A percentile compares a stretch with the other conserved stretches of the same genome.
These are phyloP conservation scores for Candida schatavii DNA, from an alignment of 805 yeast species.

Conservation along the genomic window DNA sequence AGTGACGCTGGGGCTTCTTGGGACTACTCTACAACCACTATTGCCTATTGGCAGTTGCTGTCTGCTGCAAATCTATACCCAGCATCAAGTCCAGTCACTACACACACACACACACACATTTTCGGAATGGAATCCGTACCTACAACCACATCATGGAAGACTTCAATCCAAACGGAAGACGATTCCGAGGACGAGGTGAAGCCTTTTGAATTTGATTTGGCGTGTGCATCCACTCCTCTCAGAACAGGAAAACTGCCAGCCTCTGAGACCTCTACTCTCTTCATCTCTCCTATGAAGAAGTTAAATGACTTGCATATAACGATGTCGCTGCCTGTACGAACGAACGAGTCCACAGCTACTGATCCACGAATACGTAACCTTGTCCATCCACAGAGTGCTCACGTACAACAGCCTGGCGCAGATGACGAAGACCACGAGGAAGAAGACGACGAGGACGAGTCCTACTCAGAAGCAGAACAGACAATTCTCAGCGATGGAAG, in stretches of 20 bases:
- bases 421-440: constrained; percentile 1
- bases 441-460: constrained; percentile 1
- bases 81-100: too few species aligned
- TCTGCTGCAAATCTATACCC: too few species aligned
- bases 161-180: background rate
- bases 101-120: background rate
- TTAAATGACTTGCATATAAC: constrained; percentile 32
- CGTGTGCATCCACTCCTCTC: constrained; percentile 25
- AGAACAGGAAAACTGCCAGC: constrained; percentile 9
- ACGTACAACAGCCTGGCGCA: background rate
- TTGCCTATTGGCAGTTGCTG: too few species aligned
- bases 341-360: background rate
- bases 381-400: background rate
- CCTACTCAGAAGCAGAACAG: constrained; percentile 6
- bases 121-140: constrained; percentile 1
- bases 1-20: too few species aligned
- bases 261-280: constrained; percentile 11
- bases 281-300: constrained; percentile 34
- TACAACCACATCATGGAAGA: background rate
- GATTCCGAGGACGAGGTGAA: constrained; percentile 2
- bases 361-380: background rate
- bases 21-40: too few species aligned
- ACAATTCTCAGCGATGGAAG: constrained; percentile 5
- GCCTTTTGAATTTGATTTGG: constrained; percentile 14
- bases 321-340: constrained; percentile 1